Percentiles rank a stretch among this genome's conserved stretches.
phyloP scores from a whole-genome alignment of 169 alveolate species.

The Plasmodium cynomolgi region DNA sequence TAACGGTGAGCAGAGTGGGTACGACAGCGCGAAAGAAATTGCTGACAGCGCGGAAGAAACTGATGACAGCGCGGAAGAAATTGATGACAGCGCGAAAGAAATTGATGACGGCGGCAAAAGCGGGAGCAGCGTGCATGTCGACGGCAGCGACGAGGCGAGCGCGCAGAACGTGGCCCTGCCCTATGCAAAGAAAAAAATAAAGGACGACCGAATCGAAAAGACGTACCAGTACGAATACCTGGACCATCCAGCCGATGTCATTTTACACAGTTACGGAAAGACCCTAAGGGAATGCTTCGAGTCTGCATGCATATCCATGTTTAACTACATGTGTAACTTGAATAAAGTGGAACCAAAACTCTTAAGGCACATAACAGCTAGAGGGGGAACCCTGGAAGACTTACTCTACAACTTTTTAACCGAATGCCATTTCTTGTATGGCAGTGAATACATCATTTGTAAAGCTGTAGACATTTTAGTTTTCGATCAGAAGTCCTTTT shows the following conservation, averaged over 20 bases:
- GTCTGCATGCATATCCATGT: slow-evolving; percentile 76
- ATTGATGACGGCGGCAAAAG: background rate
- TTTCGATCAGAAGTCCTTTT: slow-evolving; percentile 19
- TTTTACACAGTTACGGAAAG: slow-evolving; percentile 78
- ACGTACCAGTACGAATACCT: slow-evolving; percentile 74
- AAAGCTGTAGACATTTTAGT: slow-evolving; percentile 46
- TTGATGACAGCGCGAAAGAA: background rate
- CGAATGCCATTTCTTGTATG: slow-evolving; percentile 80
- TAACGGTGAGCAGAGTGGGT: background rate
- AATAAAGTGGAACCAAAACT: slow-evolving; percentile 53
- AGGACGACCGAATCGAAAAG: slow-evolving; percentile 1
- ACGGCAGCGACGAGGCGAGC: background rate
- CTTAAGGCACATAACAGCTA: slow-evolving; percentile 16
- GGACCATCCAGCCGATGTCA: slow-evolving; percentile 85
- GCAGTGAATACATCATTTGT: slow-evolving; percentile 80
- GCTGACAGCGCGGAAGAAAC: background rate
- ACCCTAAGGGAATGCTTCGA: slow-evolving; percentile 75
- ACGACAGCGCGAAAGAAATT: background rate
- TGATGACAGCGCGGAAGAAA: background rate
- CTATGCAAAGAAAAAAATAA: background rate
- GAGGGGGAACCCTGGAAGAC: slow-evolving; percentile 43
- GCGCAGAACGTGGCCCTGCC: background rate
- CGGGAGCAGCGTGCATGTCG: background rate
- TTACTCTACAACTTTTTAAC: slow-evolving; percentile 75
- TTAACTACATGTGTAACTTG: slow-evolving; percentile 79